phyloP scores from a whole-genome alignment of 2,329 filamentous ascomycete species.

The Rutstroemia sydowiana region DNA sequence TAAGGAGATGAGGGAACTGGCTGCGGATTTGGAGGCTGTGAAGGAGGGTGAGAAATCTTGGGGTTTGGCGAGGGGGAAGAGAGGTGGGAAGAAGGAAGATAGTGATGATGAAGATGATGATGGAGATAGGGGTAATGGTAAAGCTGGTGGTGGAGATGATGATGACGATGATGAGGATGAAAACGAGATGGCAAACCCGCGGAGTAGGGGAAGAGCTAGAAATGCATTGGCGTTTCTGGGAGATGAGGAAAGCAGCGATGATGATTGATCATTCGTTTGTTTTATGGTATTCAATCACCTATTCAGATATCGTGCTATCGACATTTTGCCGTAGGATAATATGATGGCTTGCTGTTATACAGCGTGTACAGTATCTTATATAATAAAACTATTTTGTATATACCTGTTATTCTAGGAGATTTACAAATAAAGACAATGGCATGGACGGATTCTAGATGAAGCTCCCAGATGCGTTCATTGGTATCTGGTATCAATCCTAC shows the following conservation, averaged over 20 bases:
- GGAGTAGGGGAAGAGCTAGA: constrained; percentile 12
- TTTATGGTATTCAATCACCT: background rate
- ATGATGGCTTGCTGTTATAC: no score
- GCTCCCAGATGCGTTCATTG: no score
- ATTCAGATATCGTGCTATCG: background rate
- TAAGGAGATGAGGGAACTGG: constrained; percentile 77
- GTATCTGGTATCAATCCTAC: no score
- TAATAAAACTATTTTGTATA: no score
- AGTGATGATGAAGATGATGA: constrained; percentile 27
- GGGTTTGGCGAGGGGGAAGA: constrained; percentile 46
- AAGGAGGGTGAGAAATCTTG: constrained; percentile 74
- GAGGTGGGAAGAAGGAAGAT: constrained; percentile 26
- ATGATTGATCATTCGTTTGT: constrained; percentile 4
- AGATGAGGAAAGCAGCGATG: constrained; percentile 52
- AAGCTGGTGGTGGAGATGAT: constrained; percentile 9
- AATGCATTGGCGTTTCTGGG: constrained; percentile 58
- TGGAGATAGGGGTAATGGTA: constrained; percentile 9
- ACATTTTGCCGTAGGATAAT: background rate
- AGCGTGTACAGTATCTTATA: background rate
- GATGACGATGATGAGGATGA: constrained; percentile 27
- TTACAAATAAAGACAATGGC: no score
- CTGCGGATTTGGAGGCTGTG: constrained; percentile 76
- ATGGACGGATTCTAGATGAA: no score
- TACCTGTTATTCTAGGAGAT: no score
- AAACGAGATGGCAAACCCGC: background rate